phyloP scores from a whole-genome alignment of 139 green algal genomes.

The Pleodorina starrii region DNA sequence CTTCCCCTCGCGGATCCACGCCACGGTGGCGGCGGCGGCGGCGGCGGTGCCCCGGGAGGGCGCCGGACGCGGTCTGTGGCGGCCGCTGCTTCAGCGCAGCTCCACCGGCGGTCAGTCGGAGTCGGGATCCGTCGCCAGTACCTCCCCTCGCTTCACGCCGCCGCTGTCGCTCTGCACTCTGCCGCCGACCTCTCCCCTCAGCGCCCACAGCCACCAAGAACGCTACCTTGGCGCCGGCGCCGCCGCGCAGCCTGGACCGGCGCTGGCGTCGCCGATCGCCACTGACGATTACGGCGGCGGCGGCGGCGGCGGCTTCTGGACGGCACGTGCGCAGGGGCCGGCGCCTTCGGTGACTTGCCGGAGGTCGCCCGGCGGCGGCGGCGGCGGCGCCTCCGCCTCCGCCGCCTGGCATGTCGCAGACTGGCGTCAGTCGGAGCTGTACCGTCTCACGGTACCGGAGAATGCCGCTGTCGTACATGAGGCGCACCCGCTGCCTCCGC shows the following conservation, averaged over 20 bases:
- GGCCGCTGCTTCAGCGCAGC: background rate
- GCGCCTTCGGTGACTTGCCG: too few species aligned
- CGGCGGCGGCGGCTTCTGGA: background rate
- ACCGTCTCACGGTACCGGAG: conserved; percentile 7
- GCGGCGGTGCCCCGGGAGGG: background rate
- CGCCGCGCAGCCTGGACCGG: background rate
- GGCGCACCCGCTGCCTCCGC: background rate
- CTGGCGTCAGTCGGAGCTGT: conserved; percentile 20
- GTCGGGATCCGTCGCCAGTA: background rate
- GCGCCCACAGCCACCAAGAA: background rate
- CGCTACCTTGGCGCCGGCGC: too few species aligned
- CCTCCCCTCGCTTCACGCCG: background rate
- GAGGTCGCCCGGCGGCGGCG: background rate
- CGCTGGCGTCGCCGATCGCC: background rate
- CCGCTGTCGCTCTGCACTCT: background rate
- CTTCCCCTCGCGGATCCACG: background rate
- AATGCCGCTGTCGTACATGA: background rate
- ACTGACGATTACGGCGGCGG: background rate
- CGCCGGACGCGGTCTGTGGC: background rate
- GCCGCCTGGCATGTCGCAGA: background rate
- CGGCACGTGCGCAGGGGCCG: too few species aligned
- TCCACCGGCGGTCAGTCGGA: background rate
- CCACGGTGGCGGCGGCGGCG: background rate
- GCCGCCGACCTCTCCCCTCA: too few species aligned
- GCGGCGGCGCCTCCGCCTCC: background rate